Percentiles rank a stretch among this genome's conserved stretches.
Conservation (phyloP, 805 yeast species). For the Kuraishia molischiana region DNA sequence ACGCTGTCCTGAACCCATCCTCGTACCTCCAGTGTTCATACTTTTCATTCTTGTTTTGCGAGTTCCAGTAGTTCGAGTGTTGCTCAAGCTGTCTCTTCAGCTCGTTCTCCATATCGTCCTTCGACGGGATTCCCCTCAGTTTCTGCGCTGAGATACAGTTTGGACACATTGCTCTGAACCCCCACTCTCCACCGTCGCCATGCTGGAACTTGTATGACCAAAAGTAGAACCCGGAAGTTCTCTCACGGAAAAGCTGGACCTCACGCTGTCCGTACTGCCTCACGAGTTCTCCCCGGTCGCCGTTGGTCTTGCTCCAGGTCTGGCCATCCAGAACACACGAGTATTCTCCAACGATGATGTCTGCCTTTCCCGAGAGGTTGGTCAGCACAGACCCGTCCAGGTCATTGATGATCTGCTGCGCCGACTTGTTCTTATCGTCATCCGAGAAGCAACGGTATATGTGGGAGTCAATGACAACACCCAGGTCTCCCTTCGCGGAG, state of each 20-base stretch:
- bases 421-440: conserved; percentile 54
- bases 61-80: conserved; percentile 55
- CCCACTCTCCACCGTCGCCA: conserved; percentile 98
- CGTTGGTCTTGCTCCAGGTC: conserved; percentile 51
- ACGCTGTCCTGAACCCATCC: conserved; percentile 70
- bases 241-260: conserved; percentile 30
- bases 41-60: conserved; percentile 41
- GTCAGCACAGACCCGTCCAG: conserved; percentile 40
- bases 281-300: conserved; percentile 45
- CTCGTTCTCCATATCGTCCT: conserved; percentile 47
- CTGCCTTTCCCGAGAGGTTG: conserved; percentile 37
- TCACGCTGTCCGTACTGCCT: conserved; percentile 54
- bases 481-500: conserved; percentile 28
- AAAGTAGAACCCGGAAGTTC: conserved; percentile 71
- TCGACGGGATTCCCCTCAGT: conserved; percentile 97
- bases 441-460: conserved; percentile 81
- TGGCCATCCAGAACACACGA: conserved; percentile 76
- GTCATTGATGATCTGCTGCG: conserved; percentile 52
- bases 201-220: conserved; percentile 86
- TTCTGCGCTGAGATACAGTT: conserved; percentile 56
- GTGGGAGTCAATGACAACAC: conserved; percentile 76
- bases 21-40: conserved; percentile 77
- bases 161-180: conserved; percentile 58
- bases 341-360: conserved; percentile 80
- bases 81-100: conserved; percentile 28